phyloP scores from a whole-genome alignment of 169 alveolate genomes.

The Plasmodium knowlesi region DNA sequence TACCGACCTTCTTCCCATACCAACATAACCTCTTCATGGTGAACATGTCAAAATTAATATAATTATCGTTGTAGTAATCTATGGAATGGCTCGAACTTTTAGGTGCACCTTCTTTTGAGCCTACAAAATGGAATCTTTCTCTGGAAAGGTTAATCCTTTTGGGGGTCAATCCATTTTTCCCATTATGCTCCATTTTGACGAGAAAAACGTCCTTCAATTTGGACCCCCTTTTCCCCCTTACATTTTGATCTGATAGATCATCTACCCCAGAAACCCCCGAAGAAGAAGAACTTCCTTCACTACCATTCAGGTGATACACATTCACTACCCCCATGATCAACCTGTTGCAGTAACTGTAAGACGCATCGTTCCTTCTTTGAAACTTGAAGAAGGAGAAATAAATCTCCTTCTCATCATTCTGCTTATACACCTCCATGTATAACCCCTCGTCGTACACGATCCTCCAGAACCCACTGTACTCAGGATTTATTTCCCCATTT shows the following conservation, averaged over 20 bases:
- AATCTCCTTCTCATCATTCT: constrained; percentile 25
- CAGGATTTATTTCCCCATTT: background rate
- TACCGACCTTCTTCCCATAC: constrained; percentile 39
- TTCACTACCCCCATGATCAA: constrained; percentile 47
- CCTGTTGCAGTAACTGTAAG: constrained; percentile 62
- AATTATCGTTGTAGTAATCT: constrained; percentile 62
- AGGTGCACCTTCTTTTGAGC: background rate
- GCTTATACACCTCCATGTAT: constrained; percentile 43
- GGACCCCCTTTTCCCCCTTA: background rate
- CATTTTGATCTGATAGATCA: background rate
- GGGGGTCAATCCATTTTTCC: background rate
- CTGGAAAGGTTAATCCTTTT: background rate
- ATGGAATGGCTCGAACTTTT: background rate
- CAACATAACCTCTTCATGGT: constrained; percentile 42
- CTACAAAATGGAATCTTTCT: background rate
- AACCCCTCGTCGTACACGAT: constrained; percentile 68
- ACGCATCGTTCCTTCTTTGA: background rate
- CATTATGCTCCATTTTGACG: background rate
- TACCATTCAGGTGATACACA: constrained; percentile 17
- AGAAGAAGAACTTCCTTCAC: background rate
- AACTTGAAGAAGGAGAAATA: constrained; percentile 70
- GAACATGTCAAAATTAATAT: background rate
- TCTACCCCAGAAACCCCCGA: background rate
- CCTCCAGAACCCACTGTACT: constrained; percentile 68
- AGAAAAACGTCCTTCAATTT: background rate